phyloP scores from a whole-genome alignment of 1,284 basidiomycete species.

The Neolentinus lepideus region DNA sequence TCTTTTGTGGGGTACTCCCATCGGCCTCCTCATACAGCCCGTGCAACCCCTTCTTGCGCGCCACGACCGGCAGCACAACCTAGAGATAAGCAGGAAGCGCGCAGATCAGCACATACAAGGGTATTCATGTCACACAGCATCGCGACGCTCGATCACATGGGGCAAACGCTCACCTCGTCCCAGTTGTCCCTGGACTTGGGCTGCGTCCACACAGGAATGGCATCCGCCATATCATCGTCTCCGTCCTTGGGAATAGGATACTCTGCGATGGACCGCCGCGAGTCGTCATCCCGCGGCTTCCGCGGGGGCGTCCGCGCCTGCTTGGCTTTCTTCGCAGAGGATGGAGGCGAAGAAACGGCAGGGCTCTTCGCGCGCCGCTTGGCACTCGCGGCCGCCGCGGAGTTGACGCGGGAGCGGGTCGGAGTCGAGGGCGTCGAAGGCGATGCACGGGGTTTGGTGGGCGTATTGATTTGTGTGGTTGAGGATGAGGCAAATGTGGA shows the following conservation, averaged over 20 bases:
- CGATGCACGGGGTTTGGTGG: slow-evolving; percentile 11
- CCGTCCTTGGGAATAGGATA: slow-evolving; percentile 49
- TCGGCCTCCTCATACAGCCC: slow-evolving; percentile 58
- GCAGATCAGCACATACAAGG: slow-evolving; percentile 3
- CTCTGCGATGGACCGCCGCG: slow-evolving; percentile 43
- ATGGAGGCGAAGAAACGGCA: slow-evolving; percentile 19
- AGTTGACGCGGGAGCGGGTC: slow-evolving; percentile 5
- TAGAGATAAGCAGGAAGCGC: slow-evolving; percentile 12
- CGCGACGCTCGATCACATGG: slow-evolving; percentile 7
- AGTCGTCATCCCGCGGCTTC: slow-evolving; percentile 16
- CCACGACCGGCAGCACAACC: slow-evolving; percentile 70
- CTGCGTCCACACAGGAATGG: slow-evolving; percentile 74
- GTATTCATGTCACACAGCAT: not conserved
- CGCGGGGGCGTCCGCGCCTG: slow-evolving; percentile 3
- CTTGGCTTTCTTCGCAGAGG: slow-evolving; percentile 17
- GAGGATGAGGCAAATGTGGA: slow-evolving; percentile 11
- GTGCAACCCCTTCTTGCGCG: slow-evolving; percentile 73
- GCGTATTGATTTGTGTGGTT: slow-evolving; percentile 10
- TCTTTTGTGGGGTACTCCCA: slow-evolving; percentile 47
- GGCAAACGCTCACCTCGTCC: slow-evolving; percentile 56
- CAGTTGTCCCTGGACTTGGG: slow-evolving; percentile 59
- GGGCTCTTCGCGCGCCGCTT: slow-evolving; percentile 41
- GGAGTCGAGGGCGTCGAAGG: slow-evolving; percentile 12
- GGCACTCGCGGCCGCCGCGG: slow-evolving; percentile 14
- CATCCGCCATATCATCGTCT: slow-evolving; percentile 48